Evolutionary conservation across 2,329 filamentous ascomycete species (phyloP), one percentile per base, ranked within the genome.

Genomic region (Aspergillus fijiensis): DNA sequence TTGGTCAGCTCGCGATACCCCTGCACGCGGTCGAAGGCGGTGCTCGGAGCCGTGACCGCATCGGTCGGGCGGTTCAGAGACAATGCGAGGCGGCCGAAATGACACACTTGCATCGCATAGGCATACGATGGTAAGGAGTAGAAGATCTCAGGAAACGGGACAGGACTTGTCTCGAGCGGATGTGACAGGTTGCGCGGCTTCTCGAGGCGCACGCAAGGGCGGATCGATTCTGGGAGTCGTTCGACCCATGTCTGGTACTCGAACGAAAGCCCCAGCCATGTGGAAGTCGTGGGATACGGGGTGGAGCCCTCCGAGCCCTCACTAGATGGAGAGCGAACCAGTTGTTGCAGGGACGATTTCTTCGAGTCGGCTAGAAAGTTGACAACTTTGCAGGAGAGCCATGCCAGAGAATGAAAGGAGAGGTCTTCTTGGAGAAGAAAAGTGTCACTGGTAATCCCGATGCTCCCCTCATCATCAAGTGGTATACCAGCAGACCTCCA

Each of bases 41-140:
- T 84, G 21, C 80, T 81, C 21, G 80, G 77, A 3, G 77, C 79
- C 51, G 79, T 80, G 3, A 84, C 82, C 0, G 81, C 82, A 59
- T 87, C 82, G 16, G 82, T 79, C 0, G 84, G 84, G 60, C 84
- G 82, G 66, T 89, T 87, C 63, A 87, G 80, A 12, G 87, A 78
- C 0, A 89, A 70, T 4, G 87, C 79, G 11, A 88, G 85, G 49
- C 84, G 81, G 1, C 84, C 85, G 77, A 89, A 88, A 66, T 89
- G 84, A 64, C 87, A 88, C 60, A 81, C 82, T 66, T 88, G 85
- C 81, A 88, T 87, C 0, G 85, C 83, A 4, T 84, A 83, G 0
- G 84, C 85, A 70, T 85, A 88, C 72, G 87, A 83, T 0, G 86
- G 81, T 0, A 85, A 78, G 55, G 82, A 81, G 69, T 86, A 87